Conservation (phyloP, 1,284 basidiomycete species). For the Ustilago tritici region DNA sequence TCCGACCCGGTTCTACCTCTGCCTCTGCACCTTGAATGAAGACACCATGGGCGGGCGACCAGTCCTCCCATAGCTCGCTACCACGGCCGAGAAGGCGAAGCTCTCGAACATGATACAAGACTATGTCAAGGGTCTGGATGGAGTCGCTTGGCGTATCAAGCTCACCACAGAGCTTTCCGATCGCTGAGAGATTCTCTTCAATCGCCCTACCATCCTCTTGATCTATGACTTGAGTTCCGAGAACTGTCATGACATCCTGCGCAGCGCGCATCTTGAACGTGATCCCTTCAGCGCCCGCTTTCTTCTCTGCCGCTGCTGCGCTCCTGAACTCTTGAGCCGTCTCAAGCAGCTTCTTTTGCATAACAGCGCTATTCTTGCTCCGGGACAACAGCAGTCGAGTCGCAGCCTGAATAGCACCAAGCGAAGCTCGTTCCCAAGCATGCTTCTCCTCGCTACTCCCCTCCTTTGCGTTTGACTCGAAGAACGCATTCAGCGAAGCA, state of each 20-base stretch:
- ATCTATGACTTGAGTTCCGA: not conserved
- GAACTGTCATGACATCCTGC: slow-evolving; percentile 13
- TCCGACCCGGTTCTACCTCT: not conserved
- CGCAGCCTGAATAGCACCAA: slow-evolving; percentile 16
- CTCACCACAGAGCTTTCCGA: not conserved
- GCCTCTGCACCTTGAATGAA: not conserved
- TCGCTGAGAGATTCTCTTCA: slow-evolving; percentile 7
- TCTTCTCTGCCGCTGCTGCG: slow-evolving; percentile 14
- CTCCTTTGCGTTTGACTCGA: not conserved
- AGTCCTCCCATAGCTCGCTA: not conserved
- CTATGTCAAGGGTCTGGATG: slow-evolving; percentile 16
- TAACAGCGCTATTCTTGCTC: slow-evolving; percentile 6
- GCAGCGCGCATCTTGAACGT: slow-evolving; percentile 33
- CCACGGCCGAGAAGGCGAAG: slow-evolving; percentile 6
- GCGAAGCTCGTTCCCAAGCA: slow-evolving; percentile 26
- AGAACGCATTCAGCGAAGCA: slow-evolving; percentile 15
- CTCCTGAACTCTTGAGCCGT: slow-evolving; percentile 10
- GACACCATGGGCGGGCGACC: too few species aligned
- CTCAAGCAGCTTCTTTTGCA: slow-evolving; percentile 4
- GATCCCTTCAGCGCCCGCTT: not conserved
- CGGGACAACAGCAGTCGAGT: slow-evolving; percentile 17
- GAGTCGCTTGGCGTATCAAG: slow-evolving; percentile 3
- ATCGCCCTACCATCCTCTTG: not conserved
- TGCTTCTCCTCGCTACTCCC: not conserved
- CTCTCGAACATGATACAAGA: slow-evolving; percentile 37